phyloP scores from a whole-genome alignment of 345 rosid species.

The Turritis glabra region DNA sequence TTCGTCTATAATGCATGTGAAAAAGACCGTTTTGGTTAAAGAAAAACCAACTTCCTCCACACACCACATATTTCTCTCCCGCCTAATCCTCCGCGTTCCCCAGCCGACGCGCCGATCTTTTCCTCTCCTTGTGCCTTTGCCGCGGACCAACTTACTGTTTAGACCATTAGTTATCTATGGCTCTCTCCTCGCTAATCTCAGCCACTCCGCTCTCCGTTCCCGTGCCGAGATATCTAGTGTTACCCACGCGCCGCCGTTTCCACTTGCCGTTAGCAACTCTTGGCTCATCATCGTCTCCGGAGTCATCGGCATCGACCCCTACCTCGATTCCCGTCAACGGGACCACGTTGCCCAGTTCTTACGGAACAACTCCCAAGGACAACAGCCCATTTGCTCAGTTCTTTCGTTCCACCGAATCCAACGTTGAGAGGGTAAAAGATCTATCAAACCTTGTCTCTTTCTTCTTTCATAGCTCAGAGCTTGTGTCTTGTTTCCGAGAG shows the following conservation, averaged over 20 bases:
- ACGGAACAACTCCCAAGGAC: neutral
- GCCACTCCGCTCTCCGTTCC: slow-evolving; percentile 46
- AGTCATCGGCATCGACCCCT: slow-evolving; percentile 39
- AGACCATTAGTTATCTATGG: slow-evolving; percentile 38
- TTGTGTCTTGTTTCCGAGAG: neutral
- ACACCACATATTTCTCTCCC: slow-evolving; percentile 42
- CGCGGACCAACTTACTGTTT: neutral
- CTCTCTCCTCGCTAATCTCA: slow-evolving; percentile 50
- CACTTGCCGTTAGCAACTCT: slow-evolving; percentile 42
- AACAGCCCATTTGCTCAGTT: slow-evolving; percentile 42
- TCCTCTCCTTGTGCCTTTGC: slow-evolving; percentile 3
- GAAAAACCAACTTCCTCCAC: neutral
- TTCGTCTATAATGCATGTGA: too few relatives aligned
- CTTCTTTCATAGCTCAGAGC: slow-evolving; percentile 9
- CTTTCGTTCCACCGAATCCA: slow-evolving; percentile 66
- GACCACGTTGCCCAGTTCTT: slow-evolving; percentile 26
- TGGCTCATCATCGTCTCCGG: slow-evolving; percentile 50
- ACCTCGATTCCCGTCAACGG: slow-evolving; percentile 30
- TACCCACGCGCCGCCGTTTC: slow-evolving; percentile 35
- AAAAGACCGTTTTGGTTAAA: too few relatives aligned
- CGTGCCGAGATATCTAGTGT: slow-evolving; percentile 18
- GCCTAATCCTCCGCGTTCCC: slow-evolving; percentile 31
- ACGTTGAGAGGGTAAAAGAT: slow-evolving; percentile 63
- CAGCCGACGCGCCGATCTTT: slow-evolving; percentile 7
- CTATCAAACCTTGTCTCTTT: neutral